Conservation (phyloP, 2,329 filamentous ascomycete species). For the Calonectria crousiana region DNA sequence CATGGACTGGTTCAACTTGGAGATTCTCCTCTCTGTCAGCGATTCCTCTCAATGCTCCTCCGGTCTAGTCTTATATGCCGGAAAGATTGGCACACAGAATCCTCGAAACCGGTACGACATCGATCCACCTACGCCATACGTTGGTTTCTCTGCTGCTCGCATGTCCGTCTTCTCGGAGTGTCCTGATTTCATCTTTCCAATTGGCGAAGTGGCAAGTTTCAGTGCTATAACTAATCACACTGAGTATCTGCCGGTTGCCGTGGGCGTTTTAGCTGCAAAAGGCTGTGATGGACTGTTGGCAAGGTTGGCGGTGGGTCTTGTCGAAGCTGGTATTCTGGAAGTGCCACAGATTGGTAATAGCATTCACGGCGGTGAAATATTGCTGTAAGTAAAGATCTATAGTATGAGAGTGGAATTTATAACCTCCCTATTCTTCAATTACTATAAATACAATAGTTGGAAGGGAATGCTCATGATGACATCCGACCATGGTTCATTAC, state of each 20-base stretch:
- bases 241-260: neutral
- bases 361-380: neutral
- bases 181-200: neutral
- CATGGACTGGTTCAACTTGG: constrained; percentile 57
- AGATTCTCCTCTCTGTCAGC: neutral
- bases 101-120: neutral
- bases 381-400: neutral
- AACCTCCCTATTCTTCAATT: neutral
- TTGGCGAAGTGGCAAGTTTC: neutral
- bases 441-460: neutral
- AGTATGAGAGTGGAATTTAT: neutral
- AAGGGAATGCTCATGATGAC: neutral
- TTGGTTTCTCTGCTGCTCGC: neutral
- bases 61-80: neutral
- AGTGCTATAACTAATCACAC: neutral
- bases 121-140: neutral
- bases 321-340: neutral
- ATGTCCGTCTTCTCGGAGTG: neutral
- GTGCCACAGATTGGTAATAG: neutral
- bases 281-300: constrained; percentile 4
- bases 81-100: neutral
- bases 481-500: neutral
- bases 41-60: neutral
- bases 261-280: constrained; percentile 1
- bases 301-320: neutral